Evolutionary conservation across 73 alveolate species (phyloP).

Genomic region (Paraurostyla sp.): DNA sequence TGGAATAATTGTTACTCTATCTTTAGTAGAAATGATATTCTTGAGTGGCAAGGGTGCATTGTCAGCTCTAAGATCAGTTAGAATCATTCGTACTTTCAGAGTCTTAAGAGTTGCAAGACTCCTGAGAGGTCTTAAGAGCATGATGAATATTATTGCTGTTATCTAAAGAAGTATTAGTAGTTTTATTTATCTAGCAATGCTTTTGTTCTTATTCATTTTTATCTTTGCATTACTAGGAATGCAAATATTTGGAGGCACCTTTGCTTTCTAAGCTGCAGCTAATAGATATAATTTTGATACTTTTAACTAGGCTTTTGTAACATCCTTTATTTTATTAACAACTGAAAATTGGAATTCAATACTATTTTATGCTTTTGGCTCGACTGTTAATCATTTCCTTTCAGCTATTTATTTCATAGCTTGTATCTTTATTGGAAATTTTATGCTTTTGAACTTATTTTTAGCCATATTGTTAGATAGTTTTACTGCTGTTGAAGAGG

Average conservation of each 20-base stretch:
- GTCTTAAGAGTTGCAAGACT: conserved; percentile 87
- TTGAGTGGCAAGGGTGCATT: conserved; percentile 72
- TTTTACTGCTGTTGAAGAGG: conserved; percentile 62
- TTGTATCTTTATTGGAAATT: conserved; percentile 72
- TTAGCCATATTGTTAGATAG: conserved; percentile 71
- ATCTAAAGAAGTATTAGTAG: conserved; percentile 70
- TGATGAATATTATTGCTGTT: conserved; percentile 83
- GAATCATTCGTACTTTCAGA: conserved; percentile 87
- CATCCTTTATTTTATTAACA: conserved; percentile 68
- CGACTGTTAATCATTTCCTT: not conserved
- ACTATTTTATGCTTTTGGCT: conserved; percentile 54
- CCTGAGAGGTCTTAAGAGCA: conserved; percentile 80
- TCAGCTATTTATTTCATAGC: conserved; percentile 52
- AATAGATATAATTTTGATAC: conserved; percentile 67
- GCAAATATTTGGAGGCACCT: conserved; percentile 88
- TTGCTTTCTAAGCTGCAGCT: conserved; percentile 16
- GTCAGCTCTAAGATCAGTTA: conserved; percentile 81
- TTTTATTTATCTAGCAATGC: conserved; percentile 77
- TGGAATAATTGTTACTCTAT: conserved; percentile 79
- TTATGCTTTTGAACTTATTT: conserved; percentile 70
- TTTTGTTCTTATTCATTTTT: conserved; percentile 79
- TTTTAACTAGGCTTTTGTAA: conserved; percentile 54
- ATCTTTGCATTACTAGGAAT: conserved; percentile 87
- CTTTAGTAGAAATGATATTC: conserved; percentile 77
- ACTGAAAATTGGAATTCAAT: conserved; percentile 82